Conservation (phyloP, 148 eudicot species). For the Bassia scoparia region DNA sequence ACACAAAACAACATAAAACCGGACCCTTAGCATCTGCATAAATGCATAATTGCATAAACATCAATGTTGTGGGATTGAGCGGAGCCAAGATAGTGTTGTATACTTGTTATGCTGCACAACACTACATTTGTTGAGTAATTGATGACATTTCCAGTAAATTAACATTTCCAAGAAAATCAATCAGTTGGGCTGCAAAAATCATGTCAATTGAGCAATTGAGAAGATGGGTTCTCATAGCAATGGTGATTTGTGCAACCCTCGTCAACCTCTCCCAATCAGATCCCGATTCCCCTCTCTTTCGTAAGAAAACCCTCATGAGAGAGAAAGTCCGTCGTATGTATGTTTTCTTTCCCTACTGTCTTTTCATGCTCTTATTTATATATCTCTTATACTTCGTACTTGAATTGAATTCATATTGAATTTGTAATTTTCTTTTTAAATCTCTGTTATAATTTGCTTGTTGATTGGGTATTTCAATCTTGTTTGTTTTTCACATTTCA, state of each 20-base stretch:
- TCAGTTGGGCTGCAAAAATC: constrained; percentile 6
- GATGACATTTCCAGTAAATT: too few relatives aligned
- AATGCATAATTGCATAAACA: too few relatives aligned
- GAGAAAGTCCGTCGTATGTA: constrained; percentile 86
- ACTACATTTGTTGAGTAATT: too few relatives aligned
- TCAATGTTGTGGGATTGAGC: too few relatives aligned
- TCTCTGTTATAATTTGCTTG: neutral
- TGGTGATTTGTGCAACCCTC: constrained; percentile 44
- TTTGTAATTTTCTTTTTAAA: too few relatives aligned
- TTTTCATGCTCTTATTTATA: neutral
- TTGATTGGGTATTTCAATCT: constrained; percentile 4
- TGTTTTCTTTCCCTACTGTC: constrained; percentile 6
- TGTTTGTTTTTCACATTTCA: neutral
- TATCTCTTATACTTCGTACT: neutral
- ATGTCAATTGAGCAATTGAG: constrained; percentile 39
- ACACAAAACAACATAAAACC: too few relatives aligned
- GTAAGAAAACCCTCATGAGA: constrained; percentile 62
- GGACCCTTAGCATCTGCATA: too few relatives aligned
- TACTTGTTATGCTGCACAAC: too few relatives aligned
- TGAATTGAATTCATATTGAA: neutral
- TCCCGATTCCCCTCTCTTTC: constrained; percentile 41
- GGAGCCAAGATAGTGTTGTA: too few relatives aligned
- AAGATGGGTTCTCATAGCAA: constrained; percentile 49
- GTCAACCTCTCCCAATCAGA: constrained; percentile 35
- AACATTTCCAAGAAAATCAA: too few relatives aligned